Evolutionary conservation across 768 basidiomycete species (phyloP), one percentile per base, ranked within the genome.

Genomic region (Mycena amicta): DNA sequence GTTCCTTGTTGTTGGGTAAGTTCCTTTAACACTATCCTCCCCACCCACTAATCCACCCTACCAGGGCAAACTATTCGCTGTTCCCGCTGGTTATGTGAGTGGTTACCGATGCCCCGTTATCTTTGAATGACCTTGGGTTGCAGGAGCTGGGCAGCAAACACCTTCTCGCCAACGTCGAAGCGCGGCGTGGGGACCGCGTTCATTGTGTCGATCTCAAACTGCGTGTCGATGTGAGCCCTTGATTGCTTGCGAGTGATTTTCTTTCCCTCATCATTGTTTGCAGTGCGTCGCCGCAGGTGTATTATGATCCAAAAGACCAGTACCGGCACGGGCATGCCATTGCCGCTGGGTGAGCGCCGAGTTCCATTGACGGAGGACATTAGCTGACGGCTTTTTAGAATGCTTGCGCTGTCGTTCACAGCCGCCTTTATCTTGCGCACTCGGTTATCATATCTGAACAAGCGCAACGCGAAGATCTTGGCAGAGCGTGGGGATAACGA

Each of bases 81-180:
- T 84, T 84, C 70, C 84, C 84, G 6, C 73, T 84, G 4, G 84
- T 83, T 40, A 84, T 84, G 83, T 81, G 58, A 61, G 79, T 69
- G n/a, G 26, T 29, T 0, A 4, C 2, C 4, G 26, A 3, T 23
- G 26, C 58, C 15, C 5, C 12, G 13, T 23, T 3, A 49, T 46
- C 23, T 2, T 18, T 51, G 18, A 16, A 39, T 55, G 5, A 23
- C 22, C 22, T n/a, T 16, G 30, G n/a, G 4, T 30, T 52, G 31
- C 58, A 84, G 83, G 82, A 82, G 80, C 65, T 85, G 83, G 83
- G 83, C 83, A 16, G 80, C 83, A 4, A 84, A 84, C 64, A 72
- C 77, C 1, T 83, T 85, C 66, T 80, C 83, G 5, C 83, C 83
- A 12, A 85, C 83, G 6, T 82, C 81, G 1, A 85, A 85, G 64